Percentiles rank a stretch among this genome's conserved stretches.
Evolutionary conservation across 352 stramenopile genomes (phyloP).

Genomic region (Albugo candida): DNA sequence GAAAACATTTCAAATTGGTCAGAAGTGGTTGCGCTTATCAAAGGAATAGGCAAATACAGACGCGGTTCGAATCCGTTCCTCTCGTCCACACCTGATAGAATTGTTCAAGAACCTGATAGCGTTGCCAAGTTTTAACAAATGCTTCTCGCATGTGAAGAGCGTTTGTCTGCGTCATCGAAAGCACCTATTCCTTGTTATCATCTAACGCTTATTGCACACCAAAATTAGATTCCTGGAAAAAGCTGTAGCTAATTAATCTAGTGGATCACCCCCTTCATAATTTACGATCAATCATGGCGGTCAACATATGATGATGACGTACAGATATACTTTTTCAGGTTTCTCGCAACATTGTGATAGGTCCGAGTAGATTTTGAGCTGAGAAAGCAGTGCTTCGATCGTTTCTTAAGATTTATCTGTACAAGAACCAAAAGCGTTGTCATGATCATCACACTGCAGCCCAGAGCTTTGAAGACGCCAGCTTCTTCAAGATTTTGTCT

Average conservation of each 20-base stretch:
- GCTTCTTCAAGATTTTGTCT: slow-evolving; percentile 58
- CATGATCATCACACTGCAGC: slow-evolving; percentile 39
- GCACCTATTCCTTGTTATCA: too few relatives aligned
- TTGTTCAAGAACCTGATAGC: slow-evolving; percentile 15
- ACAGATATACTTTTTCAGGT: slow-evolving; percentile 63
- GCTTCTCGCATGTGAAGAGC: too few relatives aligned
- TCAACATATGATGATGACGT: slow-evolving; percentile 57
- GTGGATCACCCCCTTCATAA: slow-evolving; percentile 36
- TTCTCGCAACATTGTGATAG: slow-evolving; percentile 66
- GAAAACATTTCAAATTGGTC: slow-evolving; percentile 20
- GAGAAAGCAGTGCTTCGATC: slow-evolving; percentile 32
- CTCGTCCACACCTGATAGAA: slow-evolving; percentile 18
- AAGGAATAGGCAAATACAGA: slow-evolving; percentile 68
- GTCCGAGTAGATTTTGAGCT: slow-evolving; percentile 9
- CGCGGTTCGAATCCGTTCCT: slow-evolving; percentile 36
- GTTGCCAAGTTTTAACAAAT: too few relatives aligned
- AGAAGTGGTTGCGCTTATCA: slow-evolving; percentile 50
- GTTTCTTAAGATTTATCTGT: slow-evolving; percentile 58
- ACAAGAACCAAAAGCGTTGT: slow-evolving; percentile 40
- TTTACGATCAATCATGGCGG: slow-evolving; percentile 35
- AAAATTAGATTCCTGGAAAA: slow-evolving; percentile 61
- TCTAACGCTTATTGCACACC: too few relatives aligned
- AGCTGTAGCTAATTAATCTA: slow-evolving; percentile 34
- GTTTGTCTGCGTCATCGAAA: too few relatives aligned
- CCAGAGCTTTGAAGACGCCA: slow-evolving; percentile 48